These are phyloP conservation scores for Colletotrichum paranaense DNA, from an alignment of 2,329 filamentous ascomycete genomes.

Conservation along the genomic window DNA sequence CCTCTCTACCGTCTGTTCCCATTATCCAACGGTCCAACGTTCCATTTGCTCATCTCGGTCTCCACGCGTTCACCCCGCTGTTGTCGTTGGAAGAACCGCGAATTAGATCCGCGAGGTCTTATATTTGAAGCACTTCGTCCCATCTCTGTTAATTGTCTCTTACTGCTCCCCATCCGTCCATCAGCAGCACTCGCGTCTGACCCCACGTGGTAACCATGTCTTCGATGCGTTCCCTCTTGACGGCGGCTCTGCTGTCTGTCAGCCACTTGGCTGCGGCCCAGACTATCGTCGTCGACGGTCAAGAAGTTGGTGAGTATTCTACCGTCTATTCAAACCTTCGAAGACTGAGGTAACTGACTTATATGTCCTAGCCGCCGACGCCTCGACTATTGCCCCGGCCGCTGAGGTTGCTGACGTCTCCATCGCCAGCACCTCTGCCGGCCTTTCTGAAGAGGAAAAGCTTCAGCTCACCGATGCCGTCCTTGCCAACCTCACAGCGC, in stretches of 20 bases:
- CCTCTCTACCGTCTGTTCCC: neutral
- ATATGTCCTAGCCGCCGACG: slow-evolving; percentile 35
- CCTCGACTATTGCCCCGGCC: slow-evolving; percentile 40
- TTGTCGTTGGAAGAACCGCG: neutral
- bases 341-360: slow-evolving; percentile 8
- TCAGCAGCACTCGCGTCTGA: slow-evolving; percentile 16
- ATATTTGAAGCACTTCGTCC: slow-evolving; percentile 27
- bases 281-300: slow-evolving; percentile 41
- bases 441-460: slow-evolving; percentile 36
- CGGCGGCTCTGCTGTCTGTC: slow-evolving; percentile 30
- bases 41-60: slow-evolving; percentile 26
- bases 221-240: slow-evolving; percentile 27
- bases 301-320: slow-evolving; percentile 39
- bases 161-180: slow-evolving; percentile 5
- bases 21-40: slow-evolving; percentile 1
- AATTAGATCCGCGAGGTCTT: slow-evolving; percentile 1
- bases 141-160: neutral
- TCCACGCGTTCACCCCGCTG: slow-evolving; percentile 19
- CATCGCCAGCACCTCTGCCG: slow-evolving; percentile 5
- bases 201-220: slow-evolving; percentile 28
- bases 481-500: slow-evolving; percentile 44
- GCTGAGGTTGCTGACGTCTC: slow-evolving; percentile 24
- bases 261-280: slow-evolving; percentile 36
- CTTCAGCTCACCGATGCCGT: slow-evolving; percentile 49
- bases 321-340: neutral